phyloP scores from a whole-genome alignment of 2,329 filamentous ascomycete genomes.

The Fusarium nurragi region DNA sequence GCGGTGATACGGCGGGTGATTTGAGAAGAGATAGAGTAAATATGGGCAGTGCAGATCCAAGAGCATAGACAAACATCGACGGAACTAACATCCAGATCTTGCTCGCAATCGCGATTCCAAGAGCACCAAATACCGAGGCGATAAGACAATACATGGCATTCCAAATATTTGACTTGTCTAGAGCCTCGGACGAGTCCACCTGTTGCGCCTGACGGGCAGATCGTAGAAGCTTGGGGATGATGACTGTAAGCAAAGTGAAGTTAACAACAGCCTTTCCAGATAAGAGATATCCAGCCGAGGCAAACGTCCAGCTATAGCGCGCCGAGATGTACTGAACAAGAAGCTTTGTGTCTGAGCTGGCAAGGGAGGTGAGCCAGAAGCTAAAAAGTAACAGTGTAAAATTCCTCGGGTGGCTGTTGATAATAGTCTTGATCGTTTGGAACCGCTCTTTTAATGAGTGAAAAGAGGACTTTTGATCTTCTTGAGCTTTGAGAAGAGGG shows the following conservation, averaged over 20 bases:
- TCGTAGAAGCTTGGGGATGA: slow-evolving; percentile 53
- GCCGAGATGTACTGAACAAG: slow-evolving; percentile 62
- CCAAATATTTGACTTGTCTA: slow-evolving; percentile 32
- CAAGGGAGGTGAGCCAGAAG: slow-evolving; percentile 59
- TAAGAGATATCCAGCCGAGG: slow-evolving; percentile 58
- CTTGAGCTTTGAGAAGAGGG: slow-evolving; percentile 51
- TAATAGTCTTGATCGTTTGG: slow-evolving; percentile 45
- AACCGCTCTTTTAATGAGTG: slow-evolving; percentile 34
- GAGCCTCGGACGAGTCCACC: neutral
- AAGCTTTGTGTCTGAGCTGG: slow-evolving; percentile 61
- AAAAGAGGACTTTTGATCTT: slow-evolving; percentile 22
- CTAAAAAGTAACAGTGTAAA: slow-evolving; percentile 55
- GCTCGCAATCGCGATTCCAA: slow-evolving; percentile 54
- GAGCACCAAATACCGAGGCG: slow-evolving; percentile 50
- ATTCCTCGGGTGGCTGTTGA: slow-evolving; percentile 54
- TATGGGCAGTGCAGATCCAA: slow-evolving; percentile 60
- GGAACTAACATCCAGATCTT: slow-evolving; percentile 54
- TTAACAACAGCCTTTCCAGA: slow-evolving; percentile 60
- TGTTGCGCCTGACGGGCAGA: neutral
- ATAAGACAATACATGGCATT: slow-evolving; percentile 34
- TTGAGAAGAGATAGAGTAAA: slow-evolving; percentile 61
- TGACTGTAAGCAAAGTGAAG: slow-evolving; percentile 54
- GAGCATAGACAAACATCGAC: slow-evolving; percentile 56
- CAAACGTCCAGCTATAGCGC: slow-evolving; percentile 58
- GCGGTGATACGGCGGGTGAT: slow-evolving; percentile 51